Evolutionary conservation across 179 eudicot species (phyloP), one percentile per base, ranked within the genome.

Genomic region (Monotropa hypopitys): DNA sequence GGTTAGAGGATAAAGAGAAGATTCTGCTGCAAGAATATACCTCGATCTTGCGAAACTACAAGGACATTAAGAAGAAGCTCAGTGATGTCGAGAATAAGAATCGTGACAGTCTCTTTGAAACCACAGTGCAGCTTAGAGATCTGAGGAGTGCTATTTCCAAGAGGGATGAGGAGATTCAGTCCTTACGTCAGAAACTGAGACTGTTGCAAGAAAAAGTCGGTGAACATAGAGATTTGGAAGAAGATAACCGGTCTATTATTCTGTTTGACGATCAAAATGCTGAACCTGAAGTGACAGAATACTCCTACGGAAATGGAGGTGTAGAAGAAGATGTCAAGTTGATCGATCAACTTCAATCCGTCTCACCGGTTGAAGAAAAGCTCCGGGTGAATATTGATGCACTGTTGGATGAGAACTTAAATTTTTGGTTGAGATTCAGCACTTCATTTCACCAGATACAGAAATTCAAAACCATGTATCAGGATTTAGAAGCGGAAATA

Each of bases 401-500:
- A 56, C 81, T 95, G 66, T 83, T 93, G 23, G 95, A 91, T 53
- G 93, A 91, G 81, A 95, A 93, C 70, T 81, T 95, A 72, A 95
- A 90, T 76, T 91, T 93, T 84, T 93, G 95, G 97, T 79, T 95
- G 75, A 87, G 94, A 73, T 90, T 92, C 75, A 92, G 97, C 81
- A 84, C 87, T 66, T 79, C 92, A 28, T 92, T 88, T 66, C 90
- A 86, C 45, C 92, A 90, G 76, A 77, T 94, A 49, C 91, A 90
- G 74, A 95, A 93, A 80, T 90, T 93, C 79, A 90, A 85, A 79
- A 85, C 82, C 42, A 88, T 82, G 75, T 87, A 89, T 26, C 81
- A 86, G 70, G 97, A 95, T 78, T 79, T 93, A 71, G 86, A 85
- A 49, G 81, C 82, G 3, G 97, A 93, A 78, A 77, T 90, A 70